Evolutionary conservation across 2,329 filamentous ascomycete species (phyloP).

Genomic region (Lachnellula occidentalis): DNA sequence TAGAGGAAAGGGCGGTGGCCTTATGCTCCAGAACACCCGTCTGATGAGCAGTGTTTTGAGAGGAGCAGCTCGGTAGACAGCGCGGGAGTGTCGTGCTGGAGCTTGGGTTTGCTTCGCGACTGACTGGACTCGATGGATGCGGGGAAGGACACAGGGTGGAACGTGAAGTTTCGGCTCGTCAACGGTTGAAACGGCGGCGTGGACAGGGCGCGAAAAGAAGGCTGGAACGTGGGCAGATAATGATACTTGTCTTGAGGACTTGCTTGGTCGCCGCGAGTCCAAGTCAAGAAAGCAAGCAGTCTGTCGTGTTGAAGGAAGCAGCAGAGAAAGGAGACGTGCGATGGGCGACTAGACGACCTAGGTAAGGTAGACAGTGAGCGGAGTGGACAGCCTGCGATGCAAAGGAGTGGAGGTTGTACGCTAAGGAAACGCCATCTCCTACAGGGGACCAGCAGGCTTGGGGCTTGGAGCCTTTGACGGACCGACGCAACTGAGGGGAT

Average conservation of each 20-base stretch:
- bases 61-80: not conserved
- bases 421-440: not conserved
- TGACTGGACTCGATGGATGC: constrained; percentile 11
- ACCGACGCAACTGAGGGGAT: not conserved
- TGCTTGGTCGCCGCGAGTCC: no score
- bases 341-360: constrained; percentile 1
- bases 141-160: constrained; percentile 14
- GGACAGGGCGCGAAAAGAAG: not conserved
- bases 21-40: constrained; percentile 13
- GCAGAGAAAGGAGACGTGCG: not conserved
- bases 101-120: not conserved
- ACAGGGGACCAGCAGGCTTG: not conserved
- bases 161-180: constrained; percentile 6
- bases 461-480: no score
- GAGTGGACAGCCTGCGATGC: not conserved
- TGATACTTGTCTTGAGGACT: no score
- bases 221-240: not conserved
- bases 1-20: constrained; percentile 14
- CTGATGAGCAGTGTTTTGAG: not conserved
- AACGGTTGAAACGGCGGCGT: not conserved
- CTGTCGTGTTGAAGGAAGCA: not conserved
- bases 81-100: constrained; percentile 1
- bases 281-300: no score
- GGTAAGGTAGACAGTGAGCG: not conserved
- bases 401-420: constrained; percentile 1